Percentiles rank a stretch among this genome's conserved stretches.
Evolutionary conservation across 2,329 filamentous ascomycete species (phyloP).

Genomic region (Paraconiothyrium brasiliense): DNA sequence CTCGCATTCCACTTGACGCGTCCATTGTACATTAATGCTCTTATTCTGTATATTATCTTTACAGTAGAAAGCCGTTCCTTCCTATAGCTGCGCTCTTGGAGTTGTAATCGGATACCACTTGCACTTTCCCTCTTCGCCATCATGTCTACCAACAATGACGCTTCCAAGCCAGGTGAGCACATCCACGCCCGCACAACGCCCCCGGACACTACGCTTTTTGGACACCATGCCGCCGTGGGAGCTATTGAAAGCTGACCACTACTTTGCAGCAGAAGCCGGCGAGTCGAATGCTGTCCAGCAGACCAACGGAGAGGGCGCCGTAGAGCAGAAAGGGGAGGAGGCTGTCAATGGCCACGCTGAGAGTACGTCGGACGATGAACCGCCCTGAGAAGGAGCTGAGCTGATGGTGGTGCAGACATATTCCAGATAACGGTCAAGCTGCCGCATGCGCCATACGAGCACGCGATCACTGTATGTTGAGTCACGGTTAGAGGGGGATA

Average conservation of each 20-base stretch:
- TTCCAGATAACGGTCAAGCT: constrained; percentile 82
- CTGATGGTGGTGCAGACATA: constrained; percentile 54
- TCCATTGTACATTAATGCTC: constrained; percentile 48
- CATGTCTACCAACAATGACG: constrained; percentile 51
- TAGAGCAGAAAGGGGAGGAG: constrained; percentile 36
- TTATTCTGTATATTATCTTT: constrained; percentile 40
- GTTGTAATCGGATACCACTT: constrained; percentile 25
- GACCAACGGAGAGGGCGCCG: constrained; percentile 29
- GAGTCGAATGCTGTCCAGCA: constrained; percentile 37
- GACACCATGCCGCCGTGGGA: constrained; percentile 2
- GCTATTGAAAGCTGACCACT: constrained; percentile 34
- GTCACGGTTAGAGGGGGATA: not conserved
- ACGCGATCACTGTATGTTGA: constrained; percentile 79
- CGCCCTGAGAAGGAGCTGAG: not conserved
- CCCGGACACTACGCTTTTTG: constrained; percentile 9
- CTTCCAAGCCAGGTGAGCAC: constrained; percentile 49
- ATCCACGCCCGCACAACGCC: constrained; percentile 23
- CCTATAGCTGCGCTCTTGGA: constrained; percentile 32
- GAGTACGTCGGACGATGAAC: constrained; percentile 34
- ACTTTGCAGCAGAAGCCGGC: constrained; percentile 33
- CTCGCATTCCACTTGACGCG: constrained; percentile 19
- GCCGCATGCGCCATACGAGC: constrained; percentile 79
- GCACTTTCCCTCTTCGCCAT: constrained; percentile 20
- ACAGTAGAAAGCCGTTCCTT: constrained; percentile 32
- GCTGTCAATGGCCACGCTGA: constrained; percentile 41